Evolutionary conservation across 495 filamentous ascomycete genomes (phyloP), one percentile per base, ranked within the genome.

Genomic region (Lepidopterella palustris): DNA sequence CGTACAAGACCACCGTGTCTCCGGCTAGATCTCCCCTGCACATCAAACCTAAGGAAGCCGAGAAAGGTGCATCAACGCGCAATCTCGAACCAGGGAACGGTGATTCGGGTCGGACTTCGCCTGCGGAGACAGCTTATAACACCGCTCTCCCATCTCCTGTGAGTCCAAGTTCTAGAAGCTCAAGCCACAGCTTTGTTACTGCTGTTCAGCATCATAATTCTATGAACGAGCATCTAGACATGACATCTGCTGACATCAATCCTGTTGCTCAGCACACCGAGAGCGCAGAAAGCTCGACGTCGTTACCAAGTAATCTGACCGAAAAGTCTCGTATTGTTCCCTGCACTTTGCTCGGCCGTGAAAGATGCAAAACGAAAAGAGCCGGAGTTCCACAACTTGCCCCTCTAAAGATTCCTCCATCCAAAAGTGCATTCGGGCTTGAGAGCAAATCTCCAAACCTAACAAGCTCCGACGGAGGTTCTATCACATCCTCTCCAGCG

Each of bases 331-430:
- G 5, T 13, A 21, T 24, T 24, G 10, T 11, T 8, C 5, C 23
- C 32, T n/a, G 35, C 26, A 54, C 35, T 13, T 40, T n/a, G n/a
- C n/a, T n/a, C n/a, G n/a, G n/a, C n/a, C n/a, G n/a, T n/a, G n/a
- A n/a, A n/a, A n/a, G n/a, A n/a, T n/a, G n/a, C n/a, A n/a, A n/a
- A n/a, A n/a, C 40, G n/a, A 26, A 28, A 2, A 40, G 51, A 26
- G 40, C 55, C 2, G 49, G 48, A n/a, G 35, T 49, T 25, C 62
- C 62, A 42, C 56, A 60, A 28, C 48, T 64, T n/a, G 29, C n/a
- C n/a, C n/a, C 57, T 32, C 52, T 64, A 49, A 55, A 23, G 24
- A 64, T 61, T 54, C 58, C 57, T 4, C 62, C 13, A 42, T 2
- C 20, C 26, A 15, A 23, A 4, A 48, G 18, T 53, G 26, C 32